phyloP scores from a whole-genome alignment of 2,329 filamentous ascomycete genomes.

The Lasiodiplodia citricola region DNA sequence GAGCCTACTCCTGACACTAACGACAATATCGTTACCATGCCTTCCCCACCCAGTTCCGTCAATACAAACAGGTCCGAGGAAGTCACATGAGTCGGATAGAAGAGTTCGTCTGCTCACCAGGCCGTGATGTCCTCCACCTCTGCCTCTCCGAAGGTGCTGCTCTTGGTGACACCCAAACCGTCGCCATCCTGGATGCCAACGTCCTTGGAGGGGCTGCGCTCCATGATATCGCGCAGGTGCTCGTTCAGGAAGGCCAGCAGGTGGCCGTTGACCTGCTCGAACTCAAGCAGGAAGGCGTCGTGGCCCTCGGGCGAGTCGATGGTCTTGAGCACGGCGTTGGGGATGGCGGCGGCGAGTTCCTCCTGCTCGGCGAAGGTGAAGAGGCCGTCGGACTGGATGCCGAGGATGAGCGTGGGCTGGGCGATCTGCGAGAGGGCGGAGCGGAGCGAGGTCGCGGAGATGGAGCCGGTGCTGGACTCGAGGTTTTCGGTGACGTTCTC shows the following conservation, averaged over 20 bases:
- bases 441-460: slow-evolving; percentile 49
- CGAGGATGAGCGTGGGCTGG: slow-evolving; percentile 88
- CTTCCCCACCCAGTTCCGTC: background rate
- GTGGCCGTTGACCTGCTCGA: slow-evolving; percentile 93
- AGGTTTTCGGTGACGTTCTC: slow-evolving; percentile 31
- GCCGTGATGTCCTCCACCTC: slow-evolving; percentile 96
- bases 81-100: background rate
- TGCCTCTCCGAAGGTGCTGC: slow-evolving; percentile 91
- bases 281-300: slow-evolving; percentile 94
- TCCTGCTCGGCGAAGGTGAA: slow-evolving; percentile 98
- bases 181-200: slow-evolving; percentile 41
- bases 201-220: slow-evolving; percentile 48
- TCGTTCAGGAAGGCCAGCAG: slow-evolving; percentile 83
- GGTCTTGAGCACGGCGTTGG: slow-evolving; percentile 75
- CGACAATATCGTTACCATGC: background rate
- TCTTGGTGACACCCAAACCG: slow-evolving; percentile 73
- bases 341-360: slow-evolving; percentile 83
- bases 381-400: slow-evolving; percentile 92
- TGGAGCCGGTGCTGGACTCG: slow-evolving; percentile 33
- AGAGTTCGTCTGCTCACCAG: slow-evolving; percentile 64
- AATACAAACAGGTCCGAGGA: background rate
- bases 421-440: slow-evolving; percentile 81
- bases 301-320: slow-evolving; percentile 96
- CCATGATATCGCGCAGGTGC: slow-evolving; percentile 88
- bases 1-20: background rate